A percentile compares a stretch with the other conserved stretches of the same genome.
phyloP scores from a whole-genome alignment of 805 yeast species.

The Candida maltosa region DNA sequence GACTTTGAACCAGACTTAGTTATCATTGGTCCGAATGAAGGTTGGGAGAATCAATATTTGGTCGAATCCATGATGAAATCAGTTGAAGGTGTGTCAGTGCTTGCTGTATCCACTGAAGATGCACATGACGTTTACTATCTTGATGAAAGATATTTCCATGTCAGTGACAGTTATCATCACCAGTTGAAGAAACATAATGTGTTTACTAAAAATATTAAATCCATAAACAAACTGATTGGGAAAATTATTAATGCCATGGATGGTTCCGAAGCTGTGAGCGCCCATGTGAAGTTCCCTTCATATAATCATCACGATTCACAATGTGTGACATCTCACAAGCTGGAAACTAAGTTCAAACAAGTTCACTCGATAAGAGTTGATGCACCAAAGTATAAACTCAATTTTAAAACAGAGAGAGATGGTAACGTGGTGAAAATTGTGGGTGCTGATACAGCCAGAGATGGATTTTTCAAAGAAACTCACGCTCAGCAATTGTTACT shows the following conservation, averaged over 20 bases:
- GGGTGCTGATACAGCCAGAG: no score
- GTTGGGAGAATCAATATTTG: constrained; percentile 1
- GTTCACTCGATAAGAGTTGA: no score
- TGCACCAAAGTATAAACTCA: no score
- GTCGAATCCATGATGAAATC: background rate
- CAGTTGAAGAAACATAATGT: constrained; percentile 16
- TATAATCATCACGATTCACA: constrained; percentile 19
- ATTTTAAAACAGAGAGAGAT: no score
- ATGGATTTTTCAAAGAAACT: no score
- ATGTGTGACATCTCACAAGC: constrained; percentile 21
- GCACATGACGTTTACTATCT: constrained; percentile 28
- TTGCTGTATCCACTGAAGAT: constrained; percentile 25
- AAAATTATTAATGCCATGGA: constrained; percentile 13
- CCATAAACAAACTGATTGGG: constrained; percentile 20
- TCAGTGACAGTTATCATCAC: constrained; percentile 8
- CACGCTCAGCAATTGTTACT: no score
- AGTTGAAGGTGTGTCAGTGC: constrained; percentile 11
- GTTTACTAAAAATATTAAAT: constrained; percentile 19
- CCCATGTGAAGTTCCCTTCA: constrained; percentile 28
- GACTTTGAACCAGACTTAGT: constrained; percentile 27
- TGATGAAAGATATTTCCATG: constrained; percentile 26
- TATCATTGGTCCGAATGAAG: constrained; percentile 33
- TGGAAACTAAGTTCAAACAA: no score
- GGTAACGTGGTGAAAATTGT: no score
- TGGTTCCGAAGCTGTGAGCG: background rate